phyloP scores from a whole-genome alignment of 1,284 basidiomycete genomes.

The Austroboletus niveus region DNA sequence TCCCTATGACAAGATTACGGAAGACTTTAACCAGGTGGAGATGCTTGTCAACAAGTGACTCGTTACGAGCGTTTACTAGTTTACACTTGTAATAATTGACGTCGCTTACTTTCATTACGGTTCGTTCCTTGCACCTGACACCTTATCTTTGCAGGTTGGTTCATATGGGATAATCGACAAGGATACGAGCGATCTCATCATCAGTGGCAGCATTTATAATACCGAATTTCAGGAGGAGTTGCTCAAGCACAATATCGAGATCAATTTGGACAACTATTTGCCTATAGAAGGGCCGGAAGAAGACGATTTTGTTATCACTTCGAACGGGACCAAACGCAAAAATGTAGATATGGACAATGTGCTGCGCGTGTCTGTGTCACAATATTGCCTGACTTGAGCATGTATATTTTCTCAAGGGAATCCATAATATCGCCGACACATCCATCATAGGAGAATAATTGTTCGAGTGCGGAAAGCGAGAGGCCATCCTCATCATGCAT shows the following conservation, averaged over 20 bases:
- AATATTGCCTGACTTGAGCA: no score
- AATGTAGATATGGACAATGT: slow-evolving; percentile 1
- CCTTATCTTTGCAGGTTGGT: slow-evolving; percentile 21
- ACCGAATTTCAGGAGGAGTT: slow-evolving; percentile 20
- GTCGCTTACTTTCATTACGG: slow-evolving; percentile 10
- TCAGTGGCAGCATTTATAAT: slow-evolving; percentile 29
- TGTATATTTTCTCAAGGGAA: no score
- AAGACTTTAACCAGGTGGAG: no score
- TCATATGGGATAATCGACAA: slow-evolving; percentile 24
- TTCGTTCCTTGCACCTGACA: not conserved
- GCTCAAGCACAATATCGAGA: slow-evolving; percentile 5
- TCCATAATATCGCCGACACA: no score
- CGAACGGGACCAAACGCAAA: slow-evolving; percentile 7
- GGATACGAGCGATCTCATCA: slow-evolving; percentile 17
- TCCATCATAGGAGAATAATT: no score
- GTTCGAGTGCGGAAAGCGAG: no score
- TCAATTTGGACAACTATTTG: slow-evolving; percentile 16
- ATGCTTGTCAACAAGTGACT: no score
- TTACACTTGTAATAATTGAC: slow-evolving; percentile 4
- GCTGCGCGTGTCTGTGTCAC: not conserved
- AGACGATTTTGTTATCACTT: slow-evolving; percentile 20
- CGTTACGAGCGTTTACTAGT: no score
- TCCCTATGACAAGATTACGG: no score
- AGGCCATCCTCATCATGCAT: no score
- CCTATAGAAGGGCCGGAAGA: slow-evolving; percentile 19